Evolutionary conservation across 2,329 filamentous ascomycete species (phyloP).

Genomic region (Fusarium secorum): DNA sequence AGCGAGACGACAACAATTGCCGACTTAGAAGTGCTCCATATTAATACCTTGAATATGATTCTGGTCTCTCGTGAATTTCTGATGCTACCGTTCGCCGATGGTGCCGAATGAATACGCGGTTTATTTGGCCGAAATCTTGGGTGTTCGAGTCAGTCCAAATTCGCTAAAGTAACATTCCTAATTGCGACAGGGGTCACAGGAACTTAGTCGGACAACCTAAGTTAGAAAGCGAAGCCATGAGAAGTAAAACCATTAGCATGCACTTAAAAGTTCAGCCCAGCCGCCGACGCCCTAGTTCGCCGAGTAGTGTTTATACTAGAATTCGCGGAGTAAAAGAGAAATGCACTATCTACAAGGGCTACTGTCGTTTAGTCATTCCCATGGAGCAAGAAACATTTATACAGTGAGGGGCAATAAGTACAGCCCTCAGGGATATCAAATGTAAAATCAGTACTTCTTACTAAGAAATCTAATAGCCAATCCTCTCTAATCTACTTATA

Average conservation of each 20-base stretch:
- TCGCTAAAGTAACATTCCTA: rapidly evolving
- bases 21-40: background rate
- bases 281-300: rapidly evolving
- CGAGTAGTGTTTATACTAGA: background rate
- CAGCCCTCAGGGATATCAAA: too few relatives aligned
- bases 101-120: background rate
- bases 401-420: too few relatives aligned
- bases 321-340: background rate
- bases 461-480: too few relatives aligned
- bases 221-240: rapidly evolving
- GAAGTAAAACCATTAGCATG: rapidly evolving
- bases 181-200: too few relatives aligned
- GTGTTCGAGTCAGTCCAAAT: background rate
- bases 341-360: rapidly evolving
- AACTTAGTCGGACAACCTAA: background rate
- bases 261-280: rapidly evolving
- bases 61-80: background rate
- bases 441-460: too few relatives aligned
- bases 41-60: background rate
- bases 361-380: rapidly evolving
- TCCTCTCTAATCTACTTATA: too few relatives aligned
- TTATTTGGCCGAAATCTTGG: rapidly evolving
- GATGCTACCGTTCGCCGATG: background rate
- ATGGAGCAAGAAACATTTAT: background rate
- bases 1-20: background rate